Conservation (phyloP, 441 rosid species). For the Isatis lusitanica region DNA sequence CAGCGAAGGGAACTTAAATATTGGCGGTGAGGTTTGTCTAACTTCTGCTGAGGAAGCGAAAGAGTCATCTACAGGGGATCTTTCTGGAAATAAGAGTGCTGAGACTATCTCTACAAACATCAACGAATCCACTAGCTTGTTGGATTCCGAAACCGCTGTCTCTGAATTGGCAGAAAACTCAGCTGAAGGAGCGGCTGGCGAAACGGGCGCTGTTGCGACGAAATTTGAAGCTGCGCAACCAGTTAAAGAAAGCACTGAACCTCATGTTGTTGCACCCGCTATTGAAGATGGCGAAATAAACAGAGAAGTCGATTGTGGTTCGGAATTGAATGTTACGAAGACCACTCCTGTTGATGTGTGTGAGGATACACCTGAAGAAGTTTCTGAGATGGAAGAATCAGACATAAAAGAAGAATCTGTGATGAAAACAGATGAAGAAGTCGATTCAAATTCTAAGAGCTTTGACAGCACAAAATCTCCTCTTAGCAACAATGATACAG, state of each 20-base stretch:
- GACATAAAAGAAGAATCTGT: conserved; percentile 24
- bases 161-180: conserved; percentile 34
- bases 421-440: conserved; percentile 21
- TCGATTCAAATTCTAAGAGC: conserved; percentile 7
- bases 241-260: conserved; percentile 24
- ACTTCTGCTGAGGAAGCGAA: conserved; percentile 34
- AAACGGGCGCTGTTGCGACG: not conserved
- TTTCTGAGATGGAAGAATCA: conserved; percentile 9
- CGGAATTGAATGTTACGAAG: conserved; percentile 18
- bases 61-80: conserved; percentile 15
- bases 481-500: conserved; percentile 10
- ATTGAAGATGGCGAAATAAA: conserved; percentile 19
- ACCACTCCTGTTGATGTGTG: conserved; percentile 15
- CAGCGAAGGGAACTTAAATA: conserved; percentile 13
- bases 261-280: conserved; percentile 12
- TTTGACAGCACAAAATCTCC: conserved; percentile 13
- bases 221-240: conserved; percentile 32
- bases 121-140: conserved; percentile 15
- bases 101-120: conserved; percentile 32
- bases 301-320: conserved; percentile 22
- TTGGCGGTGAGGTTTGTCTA: conserved; percentile 19
- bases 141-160: conserved; percentile 13
- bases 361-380: conserved; percentile 20
- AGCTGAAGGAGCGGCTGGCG: conserved; percentile 21
- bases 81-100: conserved; percentile 22